Evolutionary conservation across 169 alveolate species (phyloP), one percentile per base, ranked within the genome.

Genomic region (Plasmodium gaboni): DNA sequence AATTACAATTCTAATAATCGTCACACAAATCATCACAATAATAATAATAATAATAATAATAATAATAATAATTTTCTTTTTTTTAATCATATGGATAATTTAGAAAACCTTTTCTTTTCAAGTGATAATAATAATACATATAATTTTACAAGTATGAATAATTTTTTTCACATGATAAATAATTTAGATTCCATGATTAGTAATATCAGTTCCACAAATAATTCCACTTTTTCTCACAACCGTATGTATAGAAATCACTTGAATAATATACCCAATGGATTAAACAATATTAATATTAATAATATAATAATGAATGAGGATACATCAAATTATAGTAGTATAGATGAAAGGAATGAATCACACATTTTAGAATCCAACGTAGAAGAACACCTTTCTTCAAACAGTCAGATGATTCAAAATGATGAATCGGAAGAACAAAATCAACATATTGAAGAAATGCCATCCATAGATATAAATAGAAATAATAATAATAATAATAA

Each of bases 161-260:
- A 50, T 46, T 87, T 74, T 51, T 74, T 87, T 42, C 71, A 50
- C 22, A 68, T 59, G 12, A 71, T 70, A 1, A 83, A 87, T 7
- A 64, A 74, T 19, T 57, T 87, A 19, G 87, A 74, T 28, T 69
- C 73, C 1, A 28, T 69, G 15, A 60, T 67, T 19, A 32, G 17
- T 13, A 61, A 64, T 1, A 22, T 87, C 5, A 69, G 57, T 65
- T 38, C 46, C 5, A 28, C 71, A 6, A 78, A 78, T 8, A n/a
- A 50, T 0, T 50, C 89, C n/a, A 12, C 89, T 0, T 24, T 78
- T 64, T 78, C 89, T 0, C 26, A 51, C 3, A 70, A 70, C 44
- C 24, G 10, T 17, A 19, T 70, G 6, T n/a, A 70, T 15, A 3
- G 22, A 12, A 26, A 26, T 24, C 8, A 24, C 1, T 12, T 67